Evolutionary conservation across 169 alveolate species (phyloP).

Genomic region (Plasmodium knowlesi): DNA sequence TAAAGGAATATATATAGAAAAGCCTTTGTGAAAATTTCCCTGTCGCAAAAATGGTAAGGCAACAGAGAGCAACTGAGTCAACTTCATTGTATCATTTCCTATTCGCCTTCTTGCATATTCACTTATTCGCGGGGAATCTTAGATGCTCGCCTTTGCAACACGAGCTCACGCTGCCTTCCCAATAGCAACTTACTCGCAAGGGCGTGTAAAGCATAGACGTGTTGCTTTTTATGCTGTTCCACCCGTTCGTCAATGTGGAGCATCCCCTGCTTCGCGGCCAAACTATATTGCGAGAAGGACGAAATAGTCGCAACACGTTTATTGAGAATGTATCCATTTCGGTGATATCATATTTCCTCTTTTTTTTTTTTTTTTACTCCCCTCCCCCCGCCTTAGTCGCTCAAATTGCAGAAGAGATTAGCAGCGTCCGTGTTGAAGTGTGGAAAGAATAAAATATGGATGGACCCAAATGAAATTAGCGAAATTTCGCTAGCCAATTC

Average conservation of each 20-base stretch:
- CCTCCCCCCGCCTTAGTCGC: conserved; percentile 81
- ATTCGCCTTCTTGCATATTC: neutral
- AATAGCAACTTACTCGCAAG: neutral
- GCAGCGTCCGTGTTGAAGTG: conserved; percentile 98
- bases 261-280: neutral
- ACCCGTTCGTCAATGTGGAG: neutral
- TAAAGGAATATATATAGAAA: neutral
- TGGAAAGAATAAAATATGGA: conserved; percentile 98
- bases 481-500: conserved; percentile 98
- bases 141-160: neutral
- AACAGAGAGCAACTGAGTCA: neutral
- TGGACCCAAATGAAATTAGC: conserved; percentile 98
- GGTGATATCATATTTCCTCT: neutral
- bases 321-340: neutral
- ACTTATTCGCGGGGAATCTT: neutral
- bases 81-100: neutral
- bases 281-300: neutral
- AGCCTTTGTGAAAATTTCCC: neutral
- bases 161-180: neutral
- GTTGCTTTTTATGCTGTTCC: neutral
- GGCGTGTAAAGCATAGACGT: neutral
- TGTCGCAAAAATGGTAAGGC: conserved; percentile 4
- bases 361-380: neutral
- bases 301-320: neutral
- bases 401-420: conserved; percentile 96